Evolutionary conservation across 257 asterid genomes (phyloP).

Genomic region (Solanum ossicruentum): DNA sequence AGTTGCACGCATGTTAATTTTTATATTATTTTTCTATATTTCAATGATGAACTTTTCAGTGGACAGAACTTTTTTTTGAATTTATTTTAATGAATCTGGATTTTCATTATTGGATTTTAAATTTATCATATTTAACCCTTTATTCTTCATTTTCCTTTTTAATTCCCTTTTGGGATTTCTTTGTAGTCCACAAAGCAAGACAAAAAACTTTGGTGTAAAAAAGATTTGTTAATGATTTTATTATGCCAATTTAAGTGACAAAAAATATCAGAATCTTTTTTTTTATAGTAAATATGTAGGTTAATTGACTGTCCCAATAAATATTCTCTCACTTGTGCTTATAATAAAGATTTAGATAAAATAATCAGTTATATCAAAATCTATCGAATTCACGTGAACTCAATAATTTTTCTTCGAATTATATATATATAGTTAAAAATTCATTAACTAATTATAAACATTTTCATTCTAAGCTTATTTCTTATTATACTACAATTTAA

Average conservation of each 20-base stretch:
- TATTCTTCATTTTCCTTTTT: background rate
- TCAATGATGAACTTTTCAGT: background rate
- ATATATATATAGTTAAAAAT: too few species aligned
- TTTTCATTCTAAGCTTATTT: too few species aligned
- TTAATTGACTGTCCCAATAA: background rate
- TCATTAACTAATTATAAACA: too few species aligned
- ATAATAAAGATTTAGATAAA: background rate
- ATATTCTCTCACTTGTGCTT: background rate
- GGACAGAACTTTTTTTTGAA: background rate
- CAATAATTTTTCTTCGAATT: too few species aligned
- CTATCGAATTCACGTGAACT: too few species aligned
- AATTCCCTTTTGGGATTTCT: background rate
- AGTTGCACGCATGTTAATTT: background rate
- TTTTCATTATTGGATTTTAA: background rate
- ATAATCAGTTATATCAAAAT: background rate
- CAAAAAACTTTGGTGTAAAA: background rate
- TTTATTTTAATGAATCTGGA: background rate
- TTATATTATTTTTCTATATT: background rate
- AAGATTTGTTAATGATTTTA: background rate
- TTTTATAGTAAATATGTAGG: background rate
- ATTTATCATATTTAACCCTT: background rate
- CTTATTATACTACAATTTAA: too few species aligned
- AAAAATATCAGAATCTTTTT: background rate
- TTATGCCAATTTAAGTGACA: background rate
- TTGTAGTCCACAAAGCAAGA: background rate